Evolutionary conservation across 805 yeast species (phyloP), one percentile per base, ranked within the genome.

Genomic region (Saturnispora besseyi): DNA sequence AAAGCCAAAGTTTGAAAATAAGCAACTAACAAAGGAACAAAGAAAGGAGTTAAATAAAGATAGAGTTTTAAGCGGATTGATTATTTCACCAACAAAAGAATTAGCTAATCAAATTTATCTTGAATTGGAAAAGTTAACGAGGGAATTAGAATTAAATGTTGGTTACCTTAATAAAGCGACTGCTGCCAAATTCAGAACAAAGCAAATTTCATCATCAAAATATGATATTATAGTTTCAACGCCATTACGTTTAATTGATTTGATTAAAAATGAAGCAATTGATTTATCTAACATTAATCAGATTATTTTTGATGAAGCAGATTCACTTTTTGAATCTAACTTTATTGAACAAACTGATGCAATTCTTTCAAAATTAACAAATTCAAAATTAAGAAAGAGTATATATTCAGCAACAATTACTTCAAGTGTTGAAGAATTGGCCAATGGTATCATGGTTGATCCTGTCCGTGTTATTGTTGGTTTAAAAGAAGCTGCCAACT

Each of bases 321-420:
- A 93, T 72, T 84, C 87, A 59, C 71, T 93, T 51, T 87, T 93
- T 57, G 97, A 93, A 59, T 77, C 81, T 55, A 82, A 86, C 15
- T 93, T 93, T 59, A 79, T 88, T 12, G 87, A 83, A 57, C 99
- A 93, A 70, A 85, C 96, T 0, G 99, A 93, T 64, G 82, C 79
- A 48, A 83, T 93, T 52, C 68, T 93, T 53, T 72, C 82, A 4
- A 70, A 76, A 30, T 79, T 87, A 62, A 62, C 77, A 53, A 59
- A 75, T 60, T 62, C 73, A 54, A 60, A 72, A 48, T 62, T 85
- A 31, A 75, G 82, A 47, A 87, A 82, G 66, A 80, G 93, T 10
- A 82, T 95, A 70, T 91, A 85, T 63, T 87, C 96, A 9, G 99
- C 99, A 8, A 93, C 99, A 0, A 84, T 93, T 52, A 96, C 98